Evolutionary conservation across 495 filamentous ascomycete species (phyloP), one percentile per base, ranked within the genome.

Genomic region (Hypoxylon subgilvum): DNA sequence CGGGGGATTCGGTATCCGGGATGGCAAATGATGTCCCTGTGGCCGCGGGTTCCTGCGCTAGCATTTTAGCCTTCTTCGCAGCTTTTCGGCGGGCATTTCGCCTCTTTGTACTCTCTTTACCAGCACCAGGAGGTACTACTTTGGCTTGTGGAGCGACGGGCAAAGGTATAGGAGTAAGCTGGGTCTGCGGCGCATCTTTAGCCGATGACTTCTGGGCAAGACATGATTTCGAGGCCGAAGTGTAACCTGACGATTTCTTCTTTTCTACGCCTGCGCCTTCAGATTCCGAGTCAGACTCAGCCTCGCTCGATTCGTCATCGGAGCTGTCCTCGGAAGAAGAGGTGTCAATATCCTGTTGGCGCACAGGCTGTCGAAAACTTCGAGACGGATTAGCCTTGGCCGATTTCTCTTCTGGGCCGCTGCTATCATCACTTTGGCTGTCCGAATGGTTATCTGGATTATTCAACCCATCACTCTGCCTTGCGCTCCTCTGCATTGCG

Each of bases 81-180:
- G 66, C 57, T 52, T 71, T 69, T 35, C 75, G 69, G 5, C 78
- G 69, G 18, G 71, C 72, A 40, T 81, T 81, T 6, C 78, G 69
- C 36, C 65, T 72, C 60, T 72, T 70, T 0, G 78, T 79, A 0
- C 53, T 51, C 1, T 66, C 61, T 25, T 66, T 72, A 8, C 76
- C 77, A 48, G 69, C 28, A 56, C 74, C 49, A 52, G 75, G 34
- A 44, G 60, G 69, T 1, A 71, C 69, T 10, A 47, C 31, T n/a
- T 25, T 13, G 9, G 18, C 10, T 4, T 43, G 25, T 1, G 16
- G 18, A 12, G 42, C 14, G 0, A 10, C 8, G 6, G 19, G 35
- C 9, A 14, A 21, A 10, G 27, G 6, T 19, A 6, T 2, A 13
- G 28, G 25, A 10, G 42, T 19, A 17, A 12, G 21, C 21, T 39